Evolutionary conservation across 2,329 filamentous ascomycete species (phyloP).

Genomic region (Dendrostoma leiphaemia): DNA sequence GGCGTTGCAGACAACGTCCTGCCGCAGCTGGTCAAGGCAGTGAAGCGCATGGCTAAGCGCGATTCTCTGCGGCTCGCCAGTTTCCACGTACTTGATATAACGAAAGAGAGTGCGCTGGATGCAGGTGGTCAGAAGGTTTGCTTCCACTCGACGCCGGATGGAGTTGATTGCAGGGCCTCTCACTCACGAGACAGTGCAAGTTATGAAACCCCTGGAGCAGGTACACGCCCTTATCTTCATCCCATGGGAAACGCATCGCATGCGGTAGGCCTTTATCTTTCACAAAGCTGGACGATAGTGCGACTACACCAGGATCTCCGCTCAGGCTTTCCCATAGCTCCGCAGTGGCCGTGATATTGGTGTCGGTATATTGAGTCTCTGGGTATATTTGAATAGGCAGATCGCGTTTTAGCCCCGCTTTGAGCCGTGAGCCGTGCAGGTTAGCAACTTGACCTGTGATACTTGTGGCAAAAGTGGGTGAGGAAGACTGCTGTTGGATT

Average conservation of each 20-base stretch:
- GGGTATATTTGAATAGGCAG: neutral
- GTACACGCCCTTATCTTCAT: neutral
- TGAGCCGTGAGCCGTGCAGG: too few species aligned
- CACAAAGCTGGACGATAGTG: neutral
- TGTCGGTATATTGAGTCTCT: neutral
- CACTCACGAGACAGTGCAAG: neutral
- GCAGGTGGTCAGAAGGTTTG: too few species aligned
- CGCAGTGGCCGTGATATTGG: neutral
- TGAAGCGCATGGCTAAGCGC: conserved; percentile 16
- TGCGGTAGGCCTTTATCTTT: neutral
- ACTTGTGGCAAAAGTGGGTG: too few species aligned
- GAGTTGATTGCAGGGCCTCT: neutral
- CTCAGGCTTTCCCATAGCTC: neutral
- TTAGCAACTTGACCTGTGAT: too few species aligned
- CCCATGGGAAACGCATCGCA: neutral
- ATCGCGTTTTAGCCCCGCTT: neutral
- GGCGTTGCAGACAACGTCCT: conserved; percentile 29
- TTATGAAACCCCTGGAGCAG: neutral
- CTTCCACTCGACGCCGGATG: too few species aligned
- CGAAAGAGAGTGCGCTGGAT: neutral
- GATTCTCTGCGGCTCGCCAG: neutral
- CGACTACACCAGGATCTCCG: neutral
- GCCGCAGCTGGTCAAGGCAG: conserved; percentile 27
- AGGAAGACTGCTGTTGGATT: too few species aligned
- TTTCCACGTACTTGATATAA: neutral